Evolutionary conservation across 108 stramenopile genomes (phyloP).

Genomic region (Cylindrotheca closterium): DNA sequence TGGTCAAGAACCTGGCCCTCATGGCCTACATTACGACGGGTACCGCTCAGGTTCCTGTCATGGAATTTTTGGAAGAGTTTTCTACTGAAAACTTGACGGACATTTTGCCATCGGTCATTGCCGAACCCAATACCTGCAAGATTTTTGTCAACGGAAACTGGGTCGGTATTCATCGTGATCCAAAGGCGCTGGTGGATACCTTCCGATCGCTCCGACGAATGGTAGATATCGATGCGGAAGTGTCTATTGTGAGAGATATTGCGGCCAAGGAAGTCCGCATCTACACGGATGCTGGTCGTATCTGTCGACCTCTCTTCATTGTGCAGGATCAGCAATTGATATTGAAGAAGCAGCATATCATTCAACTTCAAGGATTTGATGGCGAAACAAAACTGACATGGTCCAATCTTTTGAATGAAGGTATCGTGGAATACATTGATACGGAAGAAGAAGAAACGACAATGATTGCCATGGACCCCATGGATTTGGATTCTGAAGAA

Average conservation of each 20-base stretch:
- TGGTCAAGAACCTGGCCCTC: conserved; percentile 98
- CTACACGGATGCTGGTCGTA: conserved; percentile 98
- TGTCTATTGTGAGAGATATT: conserved; percentile 95
- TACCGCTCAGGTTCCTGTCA: conserved; percentile 86
- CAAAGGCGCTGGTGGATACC: conserved; percentile 86
- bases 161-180: conserved; percentile 97
- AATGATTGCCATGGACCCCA: conserved; percentile 98
- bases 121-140: conserved; percentile 92
- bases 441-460: conserved; percentile 99
- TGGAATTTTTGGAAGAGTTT: conserved; percentile 96
- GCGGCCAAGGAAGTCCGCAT: conserved; percentile 93
- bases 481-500: conserved; percentile 83
- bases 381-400: conserved; percentile 82
- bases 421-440: conserved; percentile 97
- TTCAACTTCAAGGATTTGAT: conserved; percentile 66
- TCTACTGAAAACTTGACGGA: conserved; percentile 91
- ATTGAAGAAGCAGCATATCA: conserved; percentile 86
- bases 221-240: conserved; percentile 96
- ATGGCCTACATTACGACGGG: conserved; percentile 98
- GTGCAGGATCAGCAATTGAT: conserved; percentile 85
- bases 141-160: conserved; percentile 99
- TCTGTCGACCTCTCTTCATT: conserved; percentile 97
- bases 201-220: conserved; percentile 90
- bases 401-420: conserved; percentile 91
- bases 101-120: conserved; percentile 91